A percentile compares a stretch with the other conserved stretches of the same genome.
Evolutionary conservation across 2,329 filamentous ascomycete species (phyloP).

Genomic region (Fusarium ramigenum): DNA sequence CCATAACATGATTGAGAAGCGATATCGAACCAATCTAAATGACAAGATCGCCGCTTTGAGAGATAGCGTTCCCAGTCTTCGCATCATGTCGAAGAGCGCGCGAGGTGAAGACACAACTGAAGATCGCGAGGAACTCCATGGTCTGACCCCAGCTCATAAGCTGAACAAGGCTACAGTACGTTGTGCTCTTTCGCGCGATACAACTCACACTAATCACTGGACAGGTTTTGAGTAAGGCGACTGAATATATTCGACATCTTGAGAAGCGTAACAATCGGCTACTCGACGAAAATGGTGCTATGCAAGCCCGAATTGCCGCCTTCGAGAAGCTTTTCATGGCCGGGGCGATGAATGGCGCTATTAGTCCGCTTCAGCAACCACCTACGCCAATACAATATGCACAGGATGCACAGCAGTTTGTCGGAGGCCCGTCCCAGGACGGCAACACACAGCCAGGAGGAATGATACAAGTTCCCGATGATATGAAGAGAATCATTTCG

Average conservation of each 20-base stretch:
- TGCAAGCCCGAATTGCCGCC: slow-evolving; percentile 80
- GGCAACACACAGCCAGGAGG: slow-evolving; percentile 58
- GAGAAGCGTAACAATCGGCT: slow-evolving; percentile 89
- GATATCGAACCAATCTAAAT: slow-evolving; percentile 95
- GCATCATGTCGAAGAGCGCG: slow-evolving; percentile 81
- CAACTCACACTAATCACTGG: slow-evolving; percentile 5
- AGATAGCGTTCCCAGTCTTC: slow-evolving; percentile 90
- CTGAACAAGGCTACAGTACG: slow-evolving; percentile 93
- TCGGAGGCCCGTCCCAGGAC: slow-evolving; percentile 50
- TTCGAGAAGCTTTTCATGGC: slow-evolving; percentile 83
- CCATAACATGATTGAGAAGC: slow-evolving; percentile 98
- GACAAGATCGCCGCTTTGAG: slow-evolving; percentile 94
- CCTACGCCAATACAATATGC: slow-evolving; percentile 63
- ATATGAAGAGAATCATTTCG: slow-evolving; percentile 71
- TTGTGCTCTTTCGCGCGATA: neutral
- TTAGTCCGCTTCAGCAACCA: slow-evolving; percentile 64
- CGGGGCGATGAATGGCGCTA: slow-evolving; percentile 73
- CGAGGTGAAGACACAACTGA: slow-evolving; percentile 74
- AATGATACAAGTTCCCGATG: slow-evolving; percentile 73
- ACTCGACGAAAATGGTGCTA: slow-evolving; percentile 79
- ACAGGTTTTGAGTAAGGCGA: slow-evolving; percentile 89
- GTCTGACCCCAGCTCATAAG: slow-evolving; percentile 88
- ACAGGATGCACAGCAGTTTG: slow-evolving; percentile 55
- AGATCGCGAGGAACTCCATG: slow-evolving; percentile 78
- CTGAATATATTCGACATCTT: slow-evolving; percentile 93